Base-by-base conservation (phyloP, 2,329 filamentous ascomycete genomes). In the Neonectria ditissima region DNA sequence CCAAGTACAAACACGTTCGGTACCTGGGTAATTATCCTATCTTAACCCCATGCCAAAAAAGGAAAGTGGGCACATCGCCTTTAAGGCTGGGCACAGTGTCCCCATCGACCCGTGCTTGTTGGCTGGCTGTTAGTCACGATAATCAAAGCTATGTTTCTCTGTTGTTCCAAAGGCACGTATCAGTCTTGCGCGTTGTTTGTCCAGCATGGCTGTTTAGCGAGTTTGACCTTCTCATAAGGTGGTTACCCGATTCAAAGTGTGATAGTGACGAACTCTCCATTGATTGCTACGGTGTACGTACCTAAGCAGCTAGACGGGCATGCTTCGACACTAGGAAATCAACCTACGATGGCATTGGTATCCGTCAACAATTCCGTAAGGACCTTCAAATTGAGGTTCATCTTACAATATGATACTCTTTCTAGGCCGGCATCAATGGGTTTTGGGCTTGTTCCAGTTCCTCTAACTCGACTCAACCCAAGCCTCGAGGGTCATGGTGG, bases 71-170 rank as follows among this genome's bases (percentile, higher is more conserved):
- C 47, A 37, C 60, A 39, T 52, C 41, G 26, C 32, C 44, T 43
- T 63, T 44, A 55, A 39, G 34, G 48, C 44, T 48, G 37, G 41
- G 51, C 50, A 63, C 50, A 55, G 32, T 51, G 34, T 50, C 32
- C 44, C 44, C 34, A 39, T 55, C 32, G 52, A 62, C 37, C 44
- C 39, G 50, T 59, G 51, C 44, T 58, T 57, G 22, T 44, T 37
- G 52, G 47, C 44, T 63, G 39, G 6, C 9, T 41, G 9, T 41
- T 37, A 14, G 34, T 5, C 34, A n/a, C 34, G 3, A 14, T 37
- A 7, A 37, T 6, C n/a, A 8, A 37, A 37, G 34, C 34, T 14
- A 37, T 34, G 5, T 37, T 37, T 37, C 16, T 37, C 14, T 37
- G 6, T 14, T 34, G 13, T 16, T 16, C 14, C 14, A 14, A 37